Conservation (phyloP, 2,329 filamentous ascomycete genomes). For the Leptographium flavum region DNA sequence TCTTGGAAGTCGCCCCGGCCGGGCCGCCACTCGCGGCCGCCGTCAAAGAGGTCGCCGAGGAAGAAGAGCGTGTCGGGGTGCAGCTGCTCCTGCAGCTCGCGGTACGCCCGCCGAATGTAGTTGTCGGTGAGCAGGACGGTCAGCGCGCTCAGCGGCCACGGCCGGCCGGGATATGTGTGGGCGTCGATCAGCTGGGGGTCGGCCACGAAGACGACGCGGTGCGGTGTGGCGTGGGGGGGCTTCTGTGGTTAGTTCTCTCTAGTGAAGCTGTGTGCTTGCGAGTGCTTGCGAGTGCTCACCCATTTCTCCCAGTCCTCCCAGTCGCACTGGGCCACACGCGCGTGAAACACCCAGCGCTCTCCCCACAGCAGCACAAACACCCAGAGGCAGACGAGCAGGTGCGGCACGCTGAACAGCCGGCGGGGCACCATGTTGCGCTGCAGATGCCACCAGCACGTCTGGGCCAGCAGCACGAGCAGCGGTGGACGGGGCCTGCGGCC, state of each 20-base stretch:
- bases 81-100: constrained; percentile 58
- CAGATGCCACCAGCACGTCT: constrained; percentile 15
- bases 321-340: constrained; percentile 54
- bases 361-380: constrained; percentile 67
- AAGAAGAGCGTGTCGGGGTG: constrained; percentile 84
- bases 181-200: constrained; percentile 89
- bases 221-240: constrained; percentile 66
- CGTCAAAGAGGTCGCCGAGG: constrained; percentile 88
- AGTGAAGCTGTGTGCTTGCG: no score
- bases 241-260: constrained; percentile 20
- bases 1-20: constrained; percentile 43
- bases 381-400: constrained; percentile 61
- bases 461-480: constrained; percentile 11
- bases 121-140: constrained; percentile 62
- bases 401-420: constrained; percentile 47
- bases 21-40: constrained; percentile 88
- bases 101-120: constrained; percentile 74
- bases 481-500: constrained; percentile 22
- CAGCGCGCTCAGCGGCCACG: constrained; percentile 40
- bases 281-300: no score
- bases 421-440: constrained; percentile 32
- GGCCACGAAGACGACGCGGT: constrained; percentile 72
- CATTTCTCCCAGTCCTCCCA: constrained; percentile 90
- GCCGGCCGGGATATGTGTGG: constrained; percentile 81
- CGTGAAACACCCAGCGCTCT: constrained; percentile 64